Base-by-base conservation (phyloP, 495 filamentous ascomycete species). In the Aspergillus avenaceus region DNA sequence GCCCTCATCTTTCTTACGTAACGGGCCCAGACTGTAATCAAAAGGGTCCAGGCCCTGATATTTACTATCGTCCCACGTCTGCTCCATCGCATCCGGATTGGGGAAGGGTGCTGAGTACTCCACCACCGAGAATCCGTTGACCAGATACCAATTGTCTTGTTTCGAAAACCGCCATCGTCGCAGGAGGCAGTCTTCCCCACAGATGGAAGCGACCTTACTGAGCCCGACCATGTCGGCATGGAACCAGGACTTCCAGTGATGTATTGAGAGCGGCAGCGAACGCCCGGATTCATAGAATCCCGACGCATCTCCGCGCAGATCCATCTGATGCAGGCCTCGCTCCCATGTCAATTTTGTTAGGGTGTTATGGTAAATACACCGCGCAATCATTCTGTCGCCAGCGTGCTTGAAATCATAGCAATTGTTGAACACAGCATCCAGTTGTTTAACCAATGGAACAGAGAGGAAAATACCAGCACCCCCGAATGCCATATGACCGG, bases 391-490 rank as follows among this genome's bases (percentile, higher is more conserved):
- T 46, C 71, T 65, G 45, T 78, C 75, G 8, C 74, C 75, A 0
- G 67, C 62, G 32, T 55, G 56, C 8, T 67, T 66, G 55, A 67
- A 68, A 9, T 54, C 56, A 27, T 66, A 63, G 52, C 75, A 78
- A 13, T 58, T 50, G 19, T 72, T 60, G 40, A 64, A 66, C 9
- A 58, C 62, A 57, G 16, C 61, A 54, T 45, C 51, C 7, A 84
- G 59, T 28, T 69, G 53, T 7, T 64, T 50, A 0, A 76, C 49
- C 4, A 80, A 60, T 2, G 79, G 75, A 13, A 66, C 53, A 1
- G 79, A 82, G 16, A 84, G 61, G 62, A 84, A 75, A 29, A 85
- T 69, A 28, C 78, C 81, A 8, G 77, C 82, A 50, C 82, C 82
- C 26, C 82, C 82, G 51, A 79, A 82, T 2, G 74, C 81, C 52